These are phyloP conservation scores for Plenodomus biglobosus DNA, from an alignment of 2,329 filamentous ascomycete genomes.

Conservation along the genomic window DNA sequence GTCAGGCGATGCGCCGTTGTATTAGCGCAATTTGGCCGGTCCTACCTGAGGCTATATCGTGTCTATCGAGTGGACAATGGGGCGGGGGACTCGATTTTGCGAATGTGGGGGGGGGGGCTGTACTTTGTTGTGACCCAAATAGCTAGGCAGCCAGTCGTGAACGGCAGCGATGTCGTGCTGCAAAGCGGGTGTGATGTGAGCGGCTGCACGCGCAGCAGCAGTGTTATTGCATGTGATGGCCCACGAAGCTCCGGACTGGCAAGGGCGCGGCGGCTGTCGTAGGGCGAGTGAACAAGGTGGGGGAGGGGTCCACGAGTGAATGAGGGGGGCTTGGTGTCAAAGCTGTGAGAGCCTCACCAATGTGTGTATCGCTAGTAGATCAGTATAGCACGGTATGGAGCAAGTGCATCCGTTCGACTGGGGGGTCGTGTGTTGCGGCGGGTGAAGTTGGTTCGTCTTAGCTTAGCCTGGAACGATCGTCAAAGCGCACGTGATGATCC, in stretches of 20 bases:
- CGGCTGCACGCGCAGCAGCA: not conserved
- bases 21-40: conserved; percentile 17
- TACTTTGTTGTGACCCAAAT: conserved; percentile 1
- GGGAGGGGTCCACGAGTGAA: not conserved
- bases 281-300: not conserved
- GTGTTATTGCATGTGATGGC: not conserved
- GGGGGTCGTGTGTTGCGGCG: not conserved
- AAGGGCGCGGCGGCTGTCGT: not conserved
- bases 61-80: conserved; percentile 21
- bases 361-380: not conserved
- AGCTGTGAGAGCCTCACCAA: not conserved
- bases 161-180: not conserved
- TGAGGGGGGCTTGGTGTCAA: not conserved
- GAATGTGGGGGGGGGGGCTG: conserved; percentile 36
- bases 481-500: not conserved
- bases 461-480: not conserved
- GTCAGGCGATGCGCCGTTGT: conserved; percentile 14
- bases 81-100: conserved; percentile 34
- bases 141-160: not conserved
- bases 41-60: conserved; percentile 22
- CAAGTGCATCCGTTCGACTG: not conserved
- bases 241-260: not conserved
- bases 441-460: not conserved
- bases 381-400: not conserved
- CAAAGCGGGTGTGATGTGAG: not conserved